Conservation (phyloP, 495 filamentous ascomycete genomes). For the Barbatosphaeria neglecta region DNA sequence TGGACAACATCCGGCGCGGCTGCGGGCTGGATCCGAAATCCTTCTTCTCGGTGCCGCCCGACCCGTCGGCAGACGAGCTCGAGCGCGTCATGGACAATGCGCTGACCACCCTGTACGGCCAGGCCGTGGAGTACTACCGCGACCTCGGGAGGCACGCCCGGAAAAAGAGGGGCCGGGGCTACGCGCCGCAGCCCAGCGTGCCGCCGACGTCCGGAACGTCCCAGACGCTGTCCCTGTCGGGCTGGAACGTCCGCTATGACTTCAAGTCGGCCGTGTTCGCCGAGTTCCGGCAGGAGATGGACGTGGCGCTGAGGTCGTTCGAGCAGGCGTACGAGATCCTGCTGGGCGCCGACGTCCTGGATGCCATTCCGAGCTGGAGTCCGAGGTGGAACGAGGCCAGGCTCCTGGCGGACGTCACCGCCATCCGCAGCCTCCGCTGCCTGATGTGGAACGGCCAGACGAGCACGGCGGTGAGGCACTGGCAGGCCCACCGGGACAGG, state of each 20-base stretch:
- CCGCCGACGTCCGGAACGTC: constrained; percentile 73
- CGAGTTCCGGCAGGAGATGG: constrained; percentile 84
- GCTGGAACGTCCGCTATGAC: constrained; percentile 86
- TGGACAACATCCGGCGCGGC: constrained; percentile 60
- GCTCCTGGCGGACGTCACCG: constrained; percentile 65
- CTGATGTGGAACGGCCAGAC: constrained; percentile 64
- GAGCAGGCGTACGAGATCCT: constrained; percentile 74
- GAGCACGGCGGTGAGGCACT: constrained; percentile 61
- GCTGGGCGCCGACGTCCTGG: constrained; percentile 69
- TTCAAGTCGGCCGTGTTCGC: constrained; percentile 85
- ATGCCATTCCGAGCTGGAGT: constrained; percentile 77
- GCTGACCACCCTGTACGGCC: constrained; percentile 52
- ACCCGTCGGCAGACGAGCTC: constrained; percentile 42
- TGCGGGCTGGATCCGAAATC: constrained; percentile 71
- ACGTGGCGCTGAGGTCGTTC: constrained; percentile 68
- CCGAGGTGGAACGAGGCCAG: constrained; percentile 78
- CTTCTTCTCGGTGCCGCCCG: constrained; percentile 48
- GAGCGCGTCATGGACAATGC: constrained; percentile 48
- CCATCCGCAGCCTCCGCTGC: constrained; percentile 69
- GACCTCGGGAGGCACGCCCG: constrained; percentile 81
- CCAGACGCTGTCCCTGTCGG: constrained; percentile 67
- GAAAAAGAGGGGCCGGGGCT: constrained; percentile 66
- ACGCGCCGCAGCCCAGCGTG: constrained; percentile 69
- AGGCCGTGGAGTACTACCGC: constrained; percentile 73
- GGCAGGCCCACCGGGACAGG: constrained; percentile 59